Conservation (phyloP, 768 basidiomycete genomes). For the Serendipita vermifera region DNA sequence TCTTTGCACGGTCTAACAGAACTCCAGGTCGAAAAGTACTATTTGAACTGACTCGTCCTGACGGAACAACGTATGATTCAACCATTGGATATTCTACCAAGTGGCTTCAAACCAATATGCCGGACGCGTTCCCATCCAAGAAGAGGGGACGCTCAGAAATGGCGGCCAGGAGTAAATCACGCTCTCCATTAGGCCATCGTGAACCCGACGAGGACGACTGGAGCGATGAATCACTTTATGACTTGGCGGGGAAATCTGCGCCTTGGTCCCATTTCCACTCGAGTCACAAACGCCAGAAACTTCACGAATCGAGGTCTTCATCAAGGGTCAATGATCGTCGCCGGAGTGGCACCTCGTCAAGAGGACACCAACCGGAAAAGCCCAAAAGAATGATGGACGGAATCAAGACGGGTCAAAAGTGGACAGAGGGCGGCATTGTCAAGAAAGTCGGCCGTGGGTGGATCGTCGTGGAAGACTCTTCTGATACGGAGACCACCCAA, state of each 20-base stretch:
- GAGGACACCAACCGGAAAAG: no score
- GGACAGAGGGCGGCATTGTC: slow-evolving; percentile 1
- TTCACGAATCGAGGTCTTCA: not conserved
- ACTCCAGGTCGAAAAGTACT: not conserved
- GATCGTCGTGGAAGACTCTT: slow-evolving; percentile 1
- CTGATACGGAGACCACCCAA: not conserved
- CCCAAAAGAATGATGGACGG: not conserved
- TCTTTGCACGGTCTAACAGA: not conserved
- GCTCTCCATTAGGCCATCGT: no score
- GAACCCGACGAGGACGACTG: not conserved
- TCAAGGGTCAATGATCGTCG: not conserved
- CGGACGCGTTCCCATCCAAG: not conserved
- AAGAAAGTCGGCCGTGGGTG: slow-evolving; percentile 2
- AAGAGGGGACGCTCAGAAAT: not conserved
- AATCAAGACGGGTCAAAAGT: not conserved
- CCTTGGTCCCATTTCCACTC: not conserved
- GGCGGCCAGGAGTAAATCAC: not conserved
- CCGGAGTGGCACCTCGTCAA: not conserved
- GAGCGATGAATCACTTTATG: not conserved
- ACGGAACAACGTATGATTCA: slow-evolving; percentile 5
- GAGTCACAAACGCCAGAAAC: not conserved
- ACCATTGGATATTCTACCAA: slow-evolving; percentile 1
- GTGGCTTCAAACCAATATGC: slow-evolving; percentile 5
- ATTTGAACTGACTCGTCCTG: not conserved
- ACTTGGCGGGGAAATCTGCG: not conserved